A percentile compares a stretch with the other conserved stretches of the same genome.
These are phyloP conservation scores for Miscanthus lutarioriparius DNA, from an alignment of 176 grass and related monocot genomes.

Conservation along the genomic window DNA sequence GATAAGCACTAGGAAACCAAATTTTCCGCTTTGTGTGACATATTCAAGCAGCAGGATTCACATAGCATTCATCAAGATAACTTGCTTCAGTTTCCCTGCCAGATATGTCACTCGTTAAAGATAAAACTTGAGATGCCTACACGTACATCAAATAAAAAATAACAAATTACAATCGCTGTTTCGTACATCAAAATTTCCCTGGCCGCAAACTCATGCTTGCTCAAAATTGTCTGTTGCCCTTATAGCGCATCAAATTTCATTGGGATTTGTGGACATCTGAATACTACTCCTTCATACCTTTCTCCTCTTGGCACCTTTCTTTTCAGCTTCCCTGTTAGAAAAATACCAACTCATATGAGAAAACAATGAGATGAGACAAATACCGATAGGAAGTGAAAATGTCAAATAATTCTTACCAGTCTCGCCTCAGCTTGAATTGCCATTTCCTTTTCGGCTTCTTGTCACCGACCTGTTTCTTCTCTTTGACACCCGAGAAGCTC, in stretches of 20 bases:
- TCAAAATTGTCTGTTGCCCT: conserved; percentile 22
- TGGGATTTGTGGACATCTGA: neutral
- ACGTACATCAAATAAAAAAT: neutral
- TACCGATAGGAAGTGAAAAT: neutral
- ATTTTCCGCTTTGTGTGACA: neutral
- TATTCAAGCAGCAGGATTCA: neutral
- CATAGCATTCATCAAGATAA: neutral
- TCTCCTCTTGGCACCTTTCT: conserved; percentile 50
- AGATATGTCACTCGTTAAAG: neutral
- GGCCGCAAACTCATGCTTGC: neutral
- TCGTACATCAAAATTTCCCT: conserved; percentile 38
- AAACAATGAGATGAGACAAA: neutral
- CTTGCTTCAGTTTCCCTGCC: neutral
- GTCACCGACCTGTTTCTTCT: conserved; percentile 23
- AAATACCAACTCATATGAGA: neutral
- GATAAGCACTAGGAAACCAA: neutral
- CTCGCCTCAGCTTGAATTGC: conserved; percentile 59
- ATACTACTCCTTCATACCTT: conserved; percentile 44
- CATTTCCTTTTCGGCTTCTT: conserved; percentile 45
- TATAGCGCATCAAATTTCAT: conserved; percentile 21
- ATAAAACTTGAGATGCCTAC: neutral
- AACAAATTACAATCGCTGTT: conserved; percentile 17
- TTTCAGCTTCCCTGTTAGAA: conserved; percentile 53
- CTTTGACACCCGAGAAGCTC: conserved; percentile 25
- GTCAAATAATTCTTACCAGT: conserved; percentile 36